Conservation (phyloP, 2,329 filamentous ascomycete genomes). For the Pseudogymnoascus sp. region DNA sequence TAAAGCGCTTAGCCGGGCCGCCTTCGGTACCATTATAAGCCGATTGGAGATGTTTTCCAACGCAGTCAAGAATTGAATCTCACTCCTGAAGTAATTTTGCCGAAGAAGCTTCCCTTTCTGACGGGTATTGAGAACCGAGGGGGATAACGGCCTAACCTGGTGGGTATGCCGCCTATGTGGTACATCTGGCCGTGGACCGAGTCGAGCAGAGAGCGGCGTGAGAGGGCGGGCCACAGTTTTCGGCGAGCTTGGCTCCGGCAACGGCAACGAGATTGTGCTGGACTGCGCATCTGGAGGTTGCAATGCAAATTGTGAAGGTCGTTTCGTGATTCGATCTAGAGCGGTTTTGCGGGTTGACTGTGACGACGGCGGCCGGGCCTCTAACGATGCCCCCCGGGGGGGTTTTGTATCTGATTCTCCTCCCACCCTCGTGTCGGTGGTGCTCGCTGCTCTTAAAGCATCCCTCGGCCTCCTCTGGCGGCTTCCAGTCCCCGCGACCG, state of each 20-base stretch:
- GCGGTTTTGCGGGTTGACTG: slow-evolving; percentile 18
- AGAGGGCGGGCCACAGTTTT: slow-evolving; percentile 42
- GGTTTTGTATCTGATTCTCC: not conserved
- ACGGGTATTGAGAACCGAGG: slow-evolving; percentile 51
- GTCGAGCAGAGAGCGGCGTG: slow-evolving; percentile 49
- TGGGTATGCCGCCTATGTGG: slow-evolving; percentile 51
- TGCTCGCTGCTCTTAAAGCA: slow-evolving; percentile 31
- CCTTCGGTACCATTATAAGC: slow-evolving; percentile 74
- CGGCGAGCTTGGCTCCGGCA: slow-evolving; percentile 52
- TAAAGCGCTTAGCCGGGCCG: slow-evolving; percentile 70
- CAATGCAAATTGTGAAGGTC: slow-evolving; percentile 24
- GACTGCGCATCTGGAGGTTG: slow-evolving; percentile 46
- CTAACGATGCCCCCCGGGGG: slow-evolving; percentile 26
- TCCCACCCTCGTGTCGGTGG: slow-evolving; percentile 19
- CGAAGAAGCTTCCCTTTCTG: slow-evolving; percentile 67
- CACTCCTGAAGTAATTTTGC: slow-evolving; percentile 74
- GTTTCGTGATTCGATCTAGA: slow-evolving; percentile 13
- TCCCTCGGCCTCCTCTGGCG: slow-evolving; percentile 36
- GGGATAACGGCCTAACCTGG: slow-evolving; percentile 46
- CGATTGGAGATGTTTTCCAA: slow-evolving; percentile 78
- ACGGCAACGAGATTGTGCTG: slow-evolving; percentile 58
- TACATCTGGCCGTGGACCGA: slow-evolving; percentile 40
- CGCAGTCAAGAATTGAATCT: slow-evolving; percentile 73
- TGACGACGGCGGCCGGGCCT: slow-evolving; percentile 19
- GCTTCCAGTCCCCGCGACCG: slow-evolving; percentile 46